Evolutionary conservation across 1,284 basidiomycete genomes (phyloP).

Genomic region (Porogramme epimiltina): DNA sequence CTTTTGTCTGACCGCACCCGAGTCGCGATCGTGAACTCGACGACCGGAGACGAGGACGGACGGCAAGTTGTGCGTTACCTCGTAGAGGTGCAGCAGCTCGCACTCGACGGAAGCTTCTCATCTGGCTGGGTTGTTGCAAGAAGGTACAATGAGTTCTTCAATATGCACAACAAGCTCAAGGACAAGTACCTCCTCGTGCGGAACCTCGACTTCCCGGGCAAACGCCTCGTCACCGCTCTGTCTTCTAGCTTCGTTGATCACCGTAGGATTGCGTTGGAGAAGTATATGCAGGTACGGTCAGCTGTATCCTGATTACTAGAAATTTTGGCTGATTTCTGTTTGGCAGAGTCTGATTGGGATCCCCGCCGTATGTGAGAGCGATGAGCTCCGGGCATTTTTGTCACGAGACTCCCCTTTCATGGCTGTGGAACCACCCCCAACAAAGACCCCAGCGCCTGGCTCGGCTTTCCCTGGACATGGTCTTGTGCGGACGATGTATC

Average conservation of each 20-base stretch:
- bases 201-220: conserved; percentile 85
- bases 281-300: conserved; percentile 81
- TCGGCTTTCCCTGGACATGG: conserved; percentile 65
- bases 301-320: no score
- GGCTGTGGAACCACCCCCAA: conserved; percentile 47
- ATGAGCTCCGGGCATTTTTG: conserved; percentile 84
- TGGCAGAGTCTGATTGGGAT: conserved; percentile 72
- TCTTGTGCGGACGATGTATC: conserved; percentile 83
- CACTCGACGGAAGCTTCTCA: conserved; percentile 70
- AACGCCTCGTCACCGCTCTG: conserved; percentile 82
- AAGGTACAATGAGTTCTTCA: conserved; percentile 93
- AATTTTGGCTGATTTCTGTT: neutral
- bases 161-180: conserved; percentile 82
- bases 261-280: conserved; percentile 79
- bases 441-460: conserved; percentile 35
- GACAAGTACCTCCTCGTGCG: conserved; percentile 72
- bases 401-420: conserved; percentile 84
- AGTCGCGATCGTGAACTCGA: conserved; percentile 78
- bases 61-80: conserved; percentile 91
- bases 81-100: conserved; percentile 88
- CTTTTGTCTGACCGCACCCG: conserved; percentile 80
- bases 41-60: conserved; percentile 79
- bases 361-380: conserved; percentile 78
- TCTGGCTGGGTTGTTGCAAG: conserved; percentile 92
- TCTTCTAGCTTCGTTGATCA: conserved; percentile 86